phyloP scores from a whole-genome alignment of 441 rosid genomes.

The Populus hybrid region DNA sequence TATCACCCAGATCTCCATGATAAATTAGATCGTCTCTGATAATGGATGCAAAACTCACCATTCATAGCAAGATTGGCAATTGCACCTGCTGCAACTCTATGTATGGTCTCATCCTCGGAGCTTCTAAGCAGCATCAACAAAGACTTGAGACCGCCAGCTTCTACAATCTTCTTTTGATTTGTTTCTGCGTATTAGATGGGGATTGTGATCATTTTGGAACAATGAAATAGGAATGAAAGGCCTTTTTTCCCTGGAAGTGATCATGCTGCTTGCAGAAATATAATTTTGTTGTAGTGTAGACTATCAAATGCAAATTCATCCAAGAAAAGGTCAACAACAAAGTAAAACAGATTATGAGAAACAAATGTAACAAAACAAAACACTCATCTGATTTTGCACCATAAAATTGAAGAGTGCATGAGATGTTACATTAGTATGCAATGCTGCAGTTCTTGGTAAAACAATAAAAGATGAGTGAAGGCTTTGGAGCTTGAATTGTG shows the following conservation, averaged over 20 bases:
- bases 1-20: not conserved
- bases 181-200: conserved; percentile 51
- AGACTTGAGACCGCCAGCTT: conserved; percentile 95
- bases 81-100: conserved; percentile 99
- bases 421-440: not conserved
- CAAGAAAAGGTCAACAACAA: not conserved
- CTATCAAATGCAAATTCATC: not conserved
- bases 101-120: conserved; percentile 89
- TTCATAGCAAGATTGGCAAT: conserved; percentile 99
- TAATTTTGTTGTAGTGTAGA: not conserved
- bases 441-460: not conserved
- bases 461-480: not conserved
- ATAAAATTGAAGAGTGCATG: not conserved
- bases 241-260: conserved; percentile 4
- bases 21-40: not conserved
- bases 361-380: not conserved
- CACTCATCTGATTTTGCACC: not conserved
- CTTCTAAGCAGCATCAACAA: conserved; percentile 74
- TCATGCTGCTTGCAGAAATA: not conserved
- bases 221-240: not conserved
- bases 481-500: not conserved
- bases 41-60: conserved; percentile 41
- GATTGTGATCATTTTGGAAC: conserved; percentile 6
- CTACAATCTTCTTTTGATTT: conserved; percentile 96
- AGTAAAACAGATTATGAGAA: not conserved